These are phyloP conservation scores for Geotrichum histeridarum DNA, from an alignment of 1,139 yeast genomes.

Conservation along the genomic window DNA sequence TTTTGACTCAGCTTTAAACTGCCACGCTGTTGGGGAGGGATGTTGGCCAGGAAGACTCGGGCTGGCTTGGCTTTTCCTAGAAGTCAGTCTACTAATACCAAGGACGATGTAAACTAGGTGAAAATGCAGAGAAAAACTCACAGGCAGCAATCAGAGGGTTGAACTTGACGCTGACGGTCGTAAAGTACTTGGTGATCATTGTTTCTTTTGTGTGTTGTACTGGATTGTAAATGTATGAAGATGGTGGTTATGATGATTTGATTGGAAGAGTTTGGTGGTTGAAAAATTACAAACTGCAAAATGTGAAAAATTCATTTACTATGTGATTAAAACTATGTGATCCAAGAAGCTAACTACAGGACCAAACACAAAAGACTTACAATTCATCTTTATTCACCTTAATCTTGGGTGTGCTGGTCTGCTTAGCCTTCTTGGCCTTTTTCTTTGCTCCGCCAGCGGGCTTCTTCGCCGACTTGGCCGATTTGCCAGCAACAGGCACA, in stretches of 20 bases:
- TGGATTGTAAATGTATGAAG: neutral
- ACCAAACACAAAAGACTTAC: no score
- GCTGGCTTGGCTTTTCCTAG: constrained; percentile 58
- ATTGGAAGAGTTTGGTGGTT: neutral
- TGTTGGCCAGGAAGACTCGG: constrained; percentile 69
- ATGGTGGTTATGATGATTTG: constrained; percentile 1
- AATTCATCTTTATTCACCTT: no score
- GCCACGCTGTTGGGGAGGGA: constrained; percentile 52
- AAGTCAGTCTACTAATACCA: neutral
- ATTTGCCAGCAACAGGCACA: neutral
- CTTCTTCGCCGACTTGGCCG: constrained; percentile 6
- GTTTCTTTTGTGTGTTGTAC: neutral
- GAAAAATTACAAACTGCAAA: constrained; percentile 1
- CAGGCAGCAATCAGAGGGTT: constrained; percentile 69
- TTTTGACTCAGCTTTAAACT: constrained; percentile 31
- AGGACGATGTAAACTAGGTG: neutral
- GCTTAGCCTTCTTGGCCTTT: no score
- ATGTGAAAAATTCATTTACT: neutral
- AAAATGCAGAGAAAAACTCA: constrained; percentile 33
- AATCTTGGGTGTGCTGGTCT: no score
- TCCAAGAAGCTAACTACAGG: no score
- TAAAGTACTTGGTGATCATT: constrained; percentile 83
- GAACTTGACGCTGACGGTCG: constrained; percentile 70
- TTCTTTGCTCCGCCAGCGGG: neutral
- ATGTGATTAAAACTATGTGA: no score